These are phyloP conservation scores for Malbranchea zuffiana DNA, from an alignment of 2,329 filamentous ascomycete genomes.

Conservation along the genomic window DNA sequence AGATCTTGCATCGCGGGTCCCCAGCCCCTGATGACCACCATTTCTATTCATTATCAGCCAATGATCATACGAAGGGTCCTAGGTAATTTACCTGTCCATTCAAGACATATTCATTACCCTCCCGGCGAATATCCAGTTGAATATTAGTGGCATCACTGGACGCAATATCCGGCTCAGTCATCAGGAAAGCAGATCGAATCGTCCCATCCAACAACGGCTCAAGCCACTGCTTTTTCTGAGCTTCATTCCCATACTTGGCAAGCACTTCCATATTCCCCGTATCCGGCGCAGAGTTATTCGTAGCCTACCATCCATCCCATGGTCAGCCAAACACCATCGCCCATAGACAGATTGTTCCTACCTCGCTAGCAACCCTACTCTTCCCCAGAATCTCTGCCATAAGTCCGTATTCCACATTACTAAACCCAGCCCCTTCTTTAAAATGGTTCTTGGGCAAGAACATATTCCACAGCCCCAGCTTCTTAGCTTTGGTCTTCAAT, in stretches of 20 bases:
- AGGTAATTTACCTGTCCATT: constrained; percentile 60
- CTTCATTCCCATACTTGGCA: constrained; percentile 78
- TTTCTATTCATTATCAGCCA: too few species aligned
- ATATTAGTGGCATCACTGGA: constrained; percentile 92
- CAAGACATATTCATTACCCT: constrained; percentile 80
- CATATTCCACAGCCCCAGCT: constrained; percentile 93
- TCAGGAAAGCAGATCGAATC: constrained; percentile 82
- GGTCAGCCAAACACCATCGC: not conserved
- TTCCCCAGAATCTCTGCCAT: constrained; percentile 96
- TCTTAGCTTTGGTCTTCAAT: constrained; percentile 70
- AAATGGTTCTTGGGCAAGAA: constrained; percentile 94
- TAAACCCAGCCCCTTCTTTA: constrained; percentile 86
- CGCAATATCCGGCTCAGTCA: constrained; percentile 85
- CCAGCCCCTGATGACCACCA: constrained; percentile 98
- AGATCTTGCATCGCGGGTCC: constrained; percentile 82
- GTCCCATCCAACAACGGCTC: constrained; percentile 68
- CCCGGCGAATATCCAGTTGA: constrained; percentile 65
- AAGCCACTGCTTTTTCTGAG: constrained; percentile 76
- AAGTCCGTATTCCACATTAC: constrained; percentile 90
- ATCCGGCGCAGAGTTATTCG: constrained; percentile 82
- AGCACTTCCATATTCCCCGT: constrained; percentile 95
- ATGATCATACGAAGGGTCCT: too few species aligned
- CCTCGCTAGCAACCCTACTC: constrained; percentile 68
- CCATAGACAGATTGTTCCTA: constrained; percentile 21
- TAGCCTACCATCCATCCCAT: constrained; percentile 41